Evolutionary conservation across 148 eudicot species (phyloP), one percentile per base, ranked within the genome.

Genomic region (Vaccinium vitisidaea): DNA sequence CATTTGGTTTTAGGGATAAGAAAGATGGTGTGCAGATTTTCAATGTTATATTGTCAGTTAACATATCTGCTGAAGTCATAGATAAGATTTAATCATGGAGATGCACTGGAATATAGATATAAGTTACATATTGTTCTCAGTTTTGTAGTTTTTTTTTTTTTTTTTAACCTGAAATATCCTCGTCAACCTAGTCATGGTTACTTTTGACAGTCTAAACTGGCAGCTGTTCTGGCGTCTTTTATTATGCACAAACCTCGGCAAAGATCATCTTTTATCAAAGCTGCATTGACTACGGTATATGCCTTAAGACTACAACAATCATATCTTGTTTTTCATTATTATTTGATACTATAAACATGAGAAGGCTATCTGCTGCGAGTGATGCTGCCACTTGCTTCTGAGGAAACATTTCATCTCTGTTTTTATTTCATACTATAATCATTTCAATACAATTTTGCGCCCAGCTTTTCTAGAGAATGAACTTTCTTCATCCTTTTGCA

Each of bases 221-320:
- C 99, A 79, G 88, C 98, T 1, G 85, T 92, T 77, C 81, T 97
- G 95, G 92, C 99, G 12, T 90, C 99, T 77, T 97, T 97, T 83
- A 97, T 97, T 53, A 93, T 97, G 88, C 98, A 91, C 85, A 97
- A 91, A 90, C 94, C 94, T 84, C 91, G 91, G 53, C 91, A 97
- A 88, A 93, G 98, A 86, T 90, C 96, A 69, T 75, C 91, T 2
- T 97, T 95, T 87, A 94, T 89, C 85, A 95, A 90, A 90, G 92
- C 95, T 78, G 90, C 98, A 77, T 85, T 92, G 49, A 95, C 91
- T 88, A 97, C 99, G 84, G 99, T 97, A 88, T 80, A 80, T 75
- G 27, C 71, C 58, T 79, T 58, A 3, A 53, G 43, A 61, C 46
- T 54, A 32, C 43, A 63, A 25, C 58, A n/a, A 63, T 25, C 13